These are phyloP conservation scores for Cystobasidium slooffiae DNA, from an alignment of 1,284 basidiomycete species.

Conservation along the genomic window DNA sequence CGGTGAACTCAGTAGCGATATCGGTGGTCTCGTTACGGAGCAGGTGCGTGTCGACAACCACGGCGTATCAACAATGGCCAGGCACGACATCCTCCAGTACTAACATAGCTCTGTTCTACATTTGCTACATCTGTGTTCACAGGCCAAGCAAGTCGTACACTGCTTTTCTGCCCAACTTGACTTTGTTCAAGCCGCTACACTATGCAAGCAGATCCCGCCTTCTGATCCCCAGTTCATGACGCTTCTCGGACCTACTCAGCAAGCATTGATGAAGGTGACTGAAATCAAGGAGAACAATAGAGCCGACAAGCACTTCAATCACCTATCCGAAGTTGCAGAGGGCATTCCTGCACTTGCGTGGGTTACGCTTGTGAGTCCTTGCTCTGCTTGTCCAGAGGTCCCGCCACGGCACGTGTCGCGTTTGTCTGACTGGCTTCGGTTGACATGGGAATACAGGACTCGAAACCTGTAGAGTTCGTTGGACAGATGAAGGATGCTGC, in stretches of 20 bases:
- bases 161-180: constrained; percentile 72
- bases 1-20: constrained; percentile 71
- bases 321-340: constrained; percentile 80
- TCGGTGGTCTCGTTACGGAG: constrained; percentile 75
- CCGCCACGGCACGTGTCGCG: background rate
- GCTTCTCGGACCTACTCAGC: constrained; percentile 73
- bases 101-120: background rate
- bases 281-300: constrained; percentile 79
- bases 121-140: no score
- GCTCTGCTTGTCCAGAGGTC: background rate
- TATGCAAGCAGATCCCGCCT: constrained; percentile 68
- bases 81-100: background rate
- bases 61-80: background rate
- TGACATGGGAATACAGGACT: constrained; percentile 62
- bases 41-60: constrained; percentile 65
- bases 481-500: constrained; percentile 83
- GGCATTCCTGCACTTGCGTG: constrained; percentile 87
- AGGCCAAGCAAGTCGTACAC: constrained; percentile 73
- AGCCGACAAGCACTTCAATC: constrained; percentile 74
- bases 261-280: constrained; percentile 73
- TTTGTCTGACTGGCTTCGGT: background rate
- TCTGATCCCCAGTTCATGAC: constrained; percentile 65
- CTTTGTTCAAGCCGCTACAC: constrained; percentile 70
- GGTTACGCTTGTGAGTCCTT: constrained; percentile 72
- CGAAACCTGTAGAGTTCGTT: constrained; percentile 83